Evolutionary conservation across 129 eudicot species (phyloP), one percentile per base, ranked within the genome.

Genomic region (sunflower (Helianthus annuus)): DNA sequence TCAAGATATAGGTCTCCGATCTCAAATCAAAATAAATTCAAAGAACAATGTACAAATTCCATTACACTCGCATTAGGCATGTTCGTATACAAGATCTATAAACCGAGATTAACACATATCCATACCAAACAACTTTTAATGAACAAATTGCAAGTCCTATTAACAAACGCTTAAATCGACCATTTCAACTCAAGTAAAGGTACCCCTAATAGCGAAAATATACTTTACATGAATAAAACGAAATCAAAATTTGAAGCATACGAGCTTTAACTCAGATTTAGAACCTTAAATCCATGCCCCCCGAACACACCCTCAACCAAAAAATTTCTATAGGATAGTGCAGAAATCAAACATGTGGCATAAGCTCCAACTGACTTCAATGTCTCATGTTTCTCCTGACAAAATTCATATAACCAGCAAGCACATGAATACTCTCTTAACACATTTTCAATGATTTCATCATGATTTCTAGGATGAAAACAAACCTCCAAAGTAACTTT

Each of bases 331-430:
- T 61, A 72, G 49, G 58, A 72, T 66, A 56, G 24, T 10, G 10
- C 45, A 52, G 64, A 8, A 53, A 53, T 46, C 79, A 13, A 72
- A 36, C n/a, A 36, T 24, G 22, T 45, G 27, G 53, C 38, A 60
- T 15, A n/a, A n/a, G 56, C 62, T 61, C 76, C 81, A 69, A 60
- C 62, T 24, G 64, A 66, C 64, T 69, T 61, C 54, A 14, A 2
- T 48, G 22, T 69, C 49, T 38, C 44, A 24, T 48, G 65, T 15
- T 55, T 76, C 49, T 57, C 65, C 74, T 71, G 69, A 40, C 32
- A 68, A 67, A 67, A 76, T 3, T 52, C 61, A 76, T 19, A 67
- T 67, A 67, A 66, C 38, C 27, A 55, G 51, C 38, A 66, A 40
- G 40, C 60, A 75, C 66, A 54, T 11, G 44, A 52, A 64, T 64